Base-by-base conservation (phyloP, 2,329 filamentous ascomycete genomes). In the Nemania sp. region DNA sequence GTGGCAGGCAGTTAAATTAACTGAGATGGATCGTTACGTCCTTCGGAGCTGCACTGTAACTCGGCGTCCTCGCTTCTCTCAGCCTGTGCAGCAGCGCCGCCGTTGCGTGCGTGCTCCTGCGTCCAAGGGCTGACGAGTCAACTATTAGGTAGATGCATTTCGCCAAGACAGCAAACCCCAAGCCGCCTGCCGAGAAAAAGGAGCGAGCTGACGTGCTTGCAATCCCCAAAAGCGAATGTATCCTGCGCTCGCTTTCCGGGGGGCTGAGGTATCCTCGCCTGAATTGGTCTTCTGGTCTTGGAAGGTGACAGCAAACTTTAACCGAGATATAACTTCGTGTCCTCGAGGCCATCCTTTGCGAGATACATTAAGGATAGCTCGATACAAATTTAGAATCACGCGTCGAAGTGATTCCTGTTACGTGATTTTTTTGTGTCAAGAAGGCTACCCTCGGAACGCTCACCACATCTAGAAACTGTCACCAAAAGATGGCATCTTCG, bases 11-110 rank as follows among this genome's bases (percentile, higher is more conserved):
- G 54, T 52, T 65, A 65, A 39, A 67, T 67, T 67, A 67, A 66
- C 61, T 58, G 57, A 41, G 52, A 66, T 64, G 65, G 63, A 67
- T 66, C 52, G 64, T 66, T 67, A 65, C 65, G 39, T 66, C 46
- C 36, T 37, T 46, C 46, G 53, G 54, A 54, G 52, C 49, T 52
- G 56, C 49, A 42, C 24, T 55, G 31, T 24, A 54, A 56, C 56
- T 52, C 39, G 41, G 24, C 39, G 33, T 50, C 44, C 22, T 53
- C 57, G 47, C 40, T 47, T 54, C 47, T 24, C 40, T 44, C 36
- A 44, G 45, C 49, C 46, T 34, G 15, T 36, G 34, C 44, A 31
- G 24, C 31, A 42, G 34, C 50, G 28, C 33, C 28, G 14, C 26
- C 6, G 6, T 28, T 12, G 12, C 26, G 12, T 28, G 12, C 26